Base-by-base conservation (phyloP, 805 yeast species). In the Candida endomychidarum region DNA sequence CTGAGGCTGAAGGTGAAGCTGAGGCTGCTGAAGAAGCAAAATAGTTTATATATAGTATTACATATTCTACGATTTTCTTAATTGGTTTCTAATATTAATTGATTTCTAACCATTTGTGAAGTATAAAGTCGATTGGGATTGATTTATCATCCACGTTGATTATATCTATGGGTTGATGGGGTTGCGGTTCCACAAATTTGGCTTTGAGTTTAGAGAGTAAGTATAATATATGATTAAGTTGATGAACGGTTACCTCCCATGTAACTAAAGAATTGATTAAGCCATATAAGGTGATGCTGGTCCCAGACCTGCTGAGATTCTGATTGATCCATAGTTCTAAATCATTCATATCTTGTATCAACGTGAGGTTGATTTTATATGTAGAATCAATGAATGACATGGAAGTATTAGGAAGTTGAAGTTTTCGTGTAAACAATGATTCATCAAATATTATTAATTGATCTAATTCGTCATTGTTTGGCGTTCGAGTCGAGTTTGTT, bases 1-100 rank as follows among this genome's bases (percentile, higher is more conserved):
- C 10, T n/a, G n/a, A n/a, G n/a, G n/a, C n/a, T n/a, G 28, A 25
- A 25, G 58, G 25, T 25, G 53, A 52, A 40, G 56, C 43, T 30
- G 54, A 51, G 31, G 34, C 27, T 14, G 40, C 15, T n/a, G 40
- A 34, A 22, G 37, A 25, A 29, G 30, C 16, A 14, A 23, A 34
- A 23, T 23, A 23, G 29, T 23, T 23, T 34, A 22, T 23, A 34
- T 16, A 34, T 10, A 22, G 19, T 18, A 27, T 8, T 27, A 27
- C 30, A 27, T 15, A 18, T 18, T 19, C 16, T 26, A 8, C 15
- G 28, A 20, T 33, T 22, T 23, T 9, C n/a, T 34, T 34, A 12
- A 7, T 3, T 5, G 18, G 23, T 34, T 8, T 27, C 14, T 12
- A 15, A 6, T 20, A 20, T 20, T 20, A 6, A 20, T 20, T 17